Conservation (phyloP, 306 rosid species). For the Cucurbita maxima region DNA sequence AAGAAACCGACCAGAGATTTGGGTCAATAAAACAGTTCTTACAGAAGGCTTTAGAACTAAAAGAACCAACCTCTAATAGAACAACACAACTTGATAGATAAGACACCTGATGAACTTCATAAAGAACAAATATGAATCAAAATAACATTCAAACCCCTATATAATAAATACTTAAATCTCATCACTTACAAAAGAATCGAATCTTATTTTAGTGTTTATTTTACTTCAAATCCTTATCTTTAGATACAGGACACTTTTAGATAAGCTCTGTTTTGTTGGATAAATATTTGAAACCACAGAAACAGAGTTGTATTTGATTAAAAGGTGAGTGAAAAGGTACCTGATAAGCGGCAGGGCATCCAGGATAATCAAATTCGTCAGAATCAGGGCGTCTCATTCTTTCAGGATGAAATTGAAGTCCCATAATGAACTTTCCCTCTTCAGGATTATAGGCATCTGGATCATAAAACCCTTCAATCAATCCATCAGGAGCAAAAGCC, state of each 20-base stretch:
- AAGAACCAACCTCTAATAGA: too few relatives aligned
- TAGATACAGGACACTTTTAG: background rate
- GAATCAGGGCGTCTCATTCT: constrained; percentile 65
- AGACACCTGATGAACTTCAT: too few relatives aligned
- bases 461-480: constrained; percentile 81
- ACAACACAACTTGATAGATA: too few relatives aligned
- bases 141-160: background rate
- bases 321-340: constrained; percentile 14
- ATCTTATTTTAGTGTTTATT: background rate
- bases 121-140: too few relatives aligned
- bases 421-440: constrained; percentile 91
- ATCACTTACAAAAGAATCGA: too few relatives aligned
- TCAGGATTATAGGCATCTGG: constrained; percentile 80
- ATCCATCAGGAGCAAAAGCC: constrained; percentile 73
- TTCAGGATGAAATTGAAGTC: constrained; percentile 89
- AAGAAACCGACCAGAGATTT: background rate
- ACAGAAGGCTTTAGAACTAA: background rate
- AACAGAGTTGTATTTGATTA: background rate
- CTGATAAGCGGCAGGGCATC: constrained; percentile 81
- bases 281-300: too few relatives aligned
- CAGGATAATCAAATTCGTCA: constrained; percentile 74
- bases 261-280: background rate
- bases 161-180: too few relatives aligned
- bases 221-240: too few relatives aligned
- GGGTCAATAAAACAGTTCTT: background rate